Percentiles rank a stretch among this genome's conserved stretches.
Conservation (phyloP, 2,329 filamentous ascomycete species). For the Orbilia blumenaviensis region DNA sequence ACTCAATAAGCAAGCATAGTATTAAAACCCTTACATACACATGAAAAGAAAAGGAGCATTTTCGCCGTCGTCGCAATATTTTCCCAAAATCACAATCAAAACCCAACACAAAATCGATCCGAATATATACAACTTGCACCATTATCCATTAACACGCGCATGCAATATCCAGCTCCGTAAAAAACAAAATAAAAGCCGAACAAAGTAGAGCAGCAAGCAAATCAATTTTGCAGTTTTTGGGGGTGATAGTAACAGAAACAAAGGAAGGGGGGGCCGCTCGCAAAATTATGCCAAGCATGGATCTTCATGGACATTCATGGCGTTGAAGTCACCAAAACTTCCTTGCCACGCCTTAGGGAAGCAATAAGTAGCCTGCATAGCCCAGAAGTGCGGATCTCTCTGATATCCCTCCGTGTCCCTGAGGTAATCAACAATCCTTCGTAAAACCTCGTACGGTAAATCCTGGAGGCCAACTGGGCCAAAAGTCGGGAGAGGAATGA, state of each 20-base stretch:
- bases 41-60: no score
- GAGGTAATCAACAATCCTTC: constrained; percentile 35
- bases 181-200: neutral
- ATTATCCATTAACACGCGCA: constrained; percentile 14
- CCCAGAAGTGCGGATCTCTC: constrained; percentile 49
- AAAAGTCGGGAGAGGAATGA: constrained; percentile 12
- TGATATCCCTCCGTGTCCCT: constrained; percentile 4
- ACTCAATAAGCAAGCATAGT: no score
- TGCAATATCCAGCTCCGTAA: constrained; percentile 1
- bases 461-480: constrained; percentile 25
- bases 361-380: constrained; percentile 48
- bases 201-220: no score
- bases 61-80: neutral
- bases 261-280: no score
- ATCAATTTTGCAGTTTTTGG: neutral
- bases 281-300: neutral
- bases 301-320: constrained; percentile 52
- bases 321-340: constrained; percentile 43
- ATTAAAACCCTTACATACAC: no score
- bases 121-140: neutral
- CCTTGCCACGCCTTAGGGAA: constrained; percentile 51
- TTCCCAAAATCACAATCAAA: neutral
- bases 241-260: no score
- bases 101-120: neutral
- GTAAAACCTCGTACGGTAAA: constrained; percentile 33